A percentile compares a stretch with the other conserved stretches of the same genome.
phyloP scores from a whole-genome alignment of 2,329 filamentous ascomycete genomes.

The Phialophora expanda region DNA sequence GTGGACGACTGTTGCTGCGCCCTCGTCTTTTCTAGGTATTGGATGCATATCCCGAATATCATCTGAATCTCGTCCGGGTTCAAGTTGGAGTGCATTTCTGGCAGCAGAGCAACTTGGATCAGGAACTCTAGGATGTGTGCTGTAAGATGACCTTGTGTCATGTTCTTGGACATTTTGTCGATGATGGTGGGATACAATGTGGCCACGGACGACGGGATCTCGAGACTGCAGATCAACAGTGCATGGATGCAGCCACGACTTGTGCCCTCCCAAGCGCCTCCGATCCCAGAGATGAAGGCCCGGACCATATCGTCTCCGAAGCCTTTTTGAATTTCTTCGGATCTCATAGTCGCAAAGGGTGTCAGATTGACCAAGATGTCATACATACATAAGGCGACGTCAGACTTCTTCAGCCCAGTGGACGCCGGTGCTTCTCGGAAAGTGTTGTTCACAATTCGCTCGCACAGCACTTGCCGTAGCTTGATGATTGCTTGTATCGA shows the following conservation, averaged over 20 bases:
- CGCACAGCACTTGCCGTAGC: conserved; percentile 76
- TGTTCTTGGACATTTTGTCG: conserved; percentile 92
- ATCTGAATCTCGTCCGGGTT: conserved; percentile 89
- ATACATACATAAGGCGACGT: conserved; percentile 87
- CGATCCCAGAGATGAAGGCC: conserved; percentile 83
- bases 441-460: conserved; percentile 76
- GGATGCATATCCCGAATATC: conserved; percentile 93
- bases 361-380: conserved; percentile 85
- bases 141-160: conserved; percentile 88
- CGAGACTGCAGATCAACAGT: conserved; percentile 91
- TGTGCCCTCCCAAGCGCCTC: conserved; percentile 74
- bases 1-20: conserved; percentile 54
- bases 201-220: conserved; percentile 84
- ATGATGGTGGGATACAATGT: conserved; percentile 85
- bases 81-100: conserved; percentile 84
- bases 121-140: conserved; percentile 96
- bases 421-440: conserved; percentile 81
- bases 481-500: conserved; percentile 76
- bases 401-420: conserved; percentile 81
- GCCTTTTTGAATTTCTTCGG: conserved; percentile 76
- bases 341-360: conserved; percentile 72
- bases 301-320: conserved; percentile 76
- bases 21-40: conserved; percentile 86
- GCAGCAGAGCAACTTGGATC: conserved; percentile 82
- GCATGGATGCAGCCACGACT: conserved; percentile 95